Evolutionary conservation across 192 early-diverging fungal genomes (phyloP), one percentile per base, ranked within the genome.

Genomic region (Gigaspora rosea): DNA sequence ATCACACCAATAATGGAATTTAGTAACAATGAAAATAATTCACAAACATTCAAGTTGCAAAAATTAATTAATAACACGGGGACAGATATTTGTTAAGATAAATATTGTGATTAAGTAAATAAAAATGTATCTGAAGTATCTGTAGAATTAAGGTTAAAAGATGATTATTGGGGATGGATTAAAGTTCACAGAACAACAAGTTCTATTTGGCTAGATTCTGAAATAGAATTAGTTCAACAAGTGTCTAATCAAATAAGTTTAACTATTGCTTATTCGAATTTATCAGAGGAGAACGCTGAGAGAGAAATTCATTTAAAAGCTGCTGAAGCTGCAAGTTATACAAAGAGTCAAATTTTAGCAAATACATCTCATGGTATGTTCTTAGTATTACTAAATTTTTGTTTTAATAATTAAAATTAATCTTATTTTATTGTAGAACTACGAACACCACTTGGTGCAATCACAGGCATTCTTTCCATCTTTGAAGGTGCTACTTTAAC

Each of bases 261-360:
- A 47, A 80, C 83, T 9, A 84, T 84, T 69, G 77, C 76, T 0
- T 80, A 84, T 59, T 71, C 83, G 2, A 76, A 36, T 36, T 51
- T 84, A 5, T 81, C 78, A 67, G 80, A 84, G 50, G 52, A 81
- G 71, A 84, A 84, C 48, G 78, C 80, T 51, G 78, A 77, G 20
- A 77, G 78, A 46, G 80, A 84, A 35, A 80, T 80, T 16, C 80
- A 81, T 56, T 80, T 84, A 77, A 79, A 84, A 49, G 78, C 83
- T 16, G 79, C 79, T 0, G 78, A 84, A 70, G 83, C 80, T 13
- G 83, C 83, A 1, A 84, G 78, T 63, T 79, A 84, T 56, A 80
- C 80, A n/a, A 84, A 84, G 56, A 75, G 77, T 22, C 83, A 82
- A 73, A 84, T 84, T 57, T 57, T 84, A 50, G 83, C 83, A 16